A percentile compares a stretch with the other conserved stretches of the same genome.
These are phyloP conservation scores for Monosporascus sp. DNA, from an alignment of 2,329 filamentous ascomycete genomes.

Conservation along the genomic window DNA sequence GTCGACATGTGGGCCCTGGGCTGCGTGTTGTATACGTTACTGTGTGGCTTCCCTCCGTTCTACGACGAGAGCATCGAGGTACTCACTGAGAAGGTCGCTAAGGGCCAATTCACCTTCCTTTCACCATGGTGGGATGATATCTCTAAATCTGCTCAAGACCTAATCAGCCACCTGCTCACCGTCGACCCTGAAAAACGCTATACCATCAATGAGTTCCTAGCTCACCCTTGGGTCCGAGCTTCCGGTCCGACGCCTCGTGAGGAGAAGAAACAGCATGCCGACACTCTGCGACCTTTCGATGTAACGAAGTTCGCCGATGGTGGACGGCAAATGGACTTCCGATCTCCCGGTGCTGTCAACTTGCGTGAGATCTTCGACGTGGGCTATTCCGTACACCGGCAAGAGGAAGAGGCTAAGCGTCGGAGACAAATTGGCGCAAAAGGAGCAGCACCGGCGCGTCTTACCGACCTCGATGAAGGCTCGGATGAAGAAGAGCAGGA, in stretches of 20 bases:
- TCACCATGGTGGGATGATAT: slow-evolving; percentile 99
- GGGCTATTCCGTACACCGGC: slow-evolving; percentile 92
- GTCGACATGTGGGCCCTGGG: slow-evolving; percentile 99
- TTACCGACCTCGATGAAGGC: slow-evolving; percentile 65
- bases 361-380: slow-evolving; percentile 97
- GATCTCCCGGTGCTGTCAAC: slow-evolving; percentile 91
- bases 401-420: slow-evolving; percentile 92
- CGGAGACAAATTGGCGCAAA: slow-evolving; percentile 75
- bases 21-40: slow-evolving; percentile 91
- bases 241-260: slow-evolving; percentile 53
- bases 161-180: slow-evolving; percentile 87
- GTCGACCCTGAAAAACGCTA: slow-evolving; percentile 95
- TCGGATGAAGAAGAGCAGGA: slow-evolving; percentile 56
- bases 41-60: slow-evolving; percentile 97
- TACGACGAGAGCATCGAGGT: slow-evolving; percentile 98
- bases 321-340: slow-evolving; percentile 80
- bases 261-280: slow-evolving; percentile 48
- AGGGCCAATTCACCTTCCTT: slow-evolving; percentile 93
- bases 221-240: slow-evolving; percentile 87
- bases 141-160: slow-evolving; percentile 86
- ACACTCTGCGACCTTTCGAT: slow-evolving; percentile 52
- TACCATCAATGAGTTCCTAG: slow-evolving; percentile 86
- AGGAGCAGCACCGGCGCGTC: slow-evolving; percentile 53
- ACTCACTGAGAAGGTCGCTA: slow-evolving; percentile 93
- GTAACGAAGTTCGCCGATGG: slow-evolving; percentile 46